Base-by-base conservation (phyloP, 805 yeast species). In the Candida cerambycidarum region DNA sequence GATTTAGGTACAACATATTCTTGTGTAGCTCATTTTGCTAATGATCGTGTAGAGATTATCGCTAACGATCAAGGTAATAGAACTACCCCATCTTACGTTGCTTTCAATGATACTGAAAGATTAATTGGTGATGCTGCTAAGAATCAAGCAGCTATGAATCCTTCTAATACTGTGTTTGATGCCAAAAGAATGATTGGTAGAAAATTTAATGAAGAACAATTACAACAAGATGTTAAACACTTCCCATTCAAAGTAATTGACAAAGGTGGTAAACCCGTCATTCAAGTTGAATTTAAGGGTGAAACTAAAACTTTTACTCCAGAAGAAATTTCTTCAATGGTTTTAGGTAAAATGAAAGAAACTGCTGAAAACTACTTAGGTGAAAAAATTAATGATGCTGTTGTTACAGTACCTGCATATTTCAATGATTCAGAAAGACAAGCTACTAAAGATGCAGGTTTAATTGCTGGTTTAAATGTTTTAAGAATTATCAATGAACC, bases 41-140 rank as follows among this genome's bases (percentile, higher is more conserved):
- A 85, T 58, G 95, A 87, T 63, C 77, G 95, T 58, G 97, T 90
- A 47, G 97, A 92, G 63, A 90, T 90, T 62, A 82, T 90, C 60
- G 97, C 97, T 58, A 90, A 90, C 63, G 97, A 90, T 69, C 97
- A 92, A 75, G 98, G 98, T 77, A 90, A 92, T 79, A 86, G 97
- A 78, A 92, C 96, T 50, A 90, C 97, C 14, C 97, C 97, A 28
- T 89, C 97, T 27, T 90, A 86, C 65, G 97, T 92, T 50, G 97
- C 96, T 40, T 90, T 90, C 80, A 89, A 96, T 23, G 97, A 89
- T 63, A 79, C 90, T 31, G 98, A 92, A 75, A 85, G 97, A 74
- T 78, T 89, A 59, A 89, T 89, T 57, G 97, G 97, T 69, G 97
- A 89, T 72, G 96, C 97, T 56, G 98, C 97, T 48, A 92, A 92